phyloP scores from a whole-genome alignment of 2,329 filamentous ascomycete genomes.

The Davidsoniella virescens region DNA sequence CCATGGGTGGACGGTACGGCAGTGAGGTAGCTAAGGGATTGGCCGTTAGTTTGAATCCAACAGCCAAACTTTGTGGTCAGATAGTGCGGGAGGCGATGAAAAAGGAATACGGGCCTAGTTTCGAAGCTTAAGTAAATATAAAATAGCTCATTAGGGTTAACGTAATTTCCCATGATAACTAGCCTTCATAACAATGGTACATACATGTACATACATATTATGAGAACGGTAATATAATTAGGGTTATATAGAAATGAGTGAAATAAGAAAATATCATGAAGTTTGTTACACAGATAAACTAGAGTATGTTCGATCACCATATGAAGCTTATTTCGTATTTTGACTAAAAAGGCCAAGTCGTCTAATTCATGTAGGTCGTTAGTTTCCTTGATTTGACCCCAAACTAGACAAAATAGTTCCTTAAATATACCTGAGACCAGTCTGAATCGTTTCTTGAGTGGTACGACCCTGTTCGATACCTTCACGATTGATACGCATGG shows the following conservation, averaged over 20 bases:
- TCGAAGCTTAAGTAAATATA: neutral
- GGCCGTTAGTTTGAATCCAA: slow-evolving; percentile 50
- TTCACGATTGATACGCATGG: slow-evolving; percentile 41
- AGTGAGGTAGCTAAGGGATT: slow-evolving; percentile 48
- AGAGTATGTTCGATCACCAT: no score
- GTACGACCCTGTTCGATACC: slow-evolving; percentile 41
- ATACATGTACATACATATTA: neutral
- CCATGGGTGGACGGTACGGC: slow-evolving; percentile 46
- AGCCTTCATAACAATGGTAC: no score
- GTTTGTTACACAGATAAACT: no score
- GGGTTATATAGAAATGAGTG: neutral
- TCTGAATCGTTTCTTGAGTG: slow-evolving; percentile 32
- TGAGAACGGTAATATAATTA: neutral
- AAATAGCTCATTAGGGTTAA: neutral
- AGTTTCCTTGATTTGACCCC: neutral
- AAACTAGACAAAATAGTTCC: neutral
- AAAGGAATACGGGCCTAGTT: slow-evolving; percentile 40
- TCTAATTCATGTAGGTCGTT: slow-evolving; percentile 13
- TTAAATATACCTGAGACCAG: slow-evolving; percentile 25
- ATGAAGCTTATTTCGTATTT: neutral
- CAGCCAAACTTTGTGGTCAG: slow-evolving; percentile 51
- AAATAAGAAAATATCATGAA: neutral
- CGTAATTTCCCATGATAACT: no score
- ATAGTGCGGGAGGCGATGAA: slow-evolving; percentile 55
- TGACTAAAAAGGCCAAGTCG: slow-evolving; percentile 15